Conservation (phyloP, 345 rosid genomes). For the Linum trigynum region DNA sequence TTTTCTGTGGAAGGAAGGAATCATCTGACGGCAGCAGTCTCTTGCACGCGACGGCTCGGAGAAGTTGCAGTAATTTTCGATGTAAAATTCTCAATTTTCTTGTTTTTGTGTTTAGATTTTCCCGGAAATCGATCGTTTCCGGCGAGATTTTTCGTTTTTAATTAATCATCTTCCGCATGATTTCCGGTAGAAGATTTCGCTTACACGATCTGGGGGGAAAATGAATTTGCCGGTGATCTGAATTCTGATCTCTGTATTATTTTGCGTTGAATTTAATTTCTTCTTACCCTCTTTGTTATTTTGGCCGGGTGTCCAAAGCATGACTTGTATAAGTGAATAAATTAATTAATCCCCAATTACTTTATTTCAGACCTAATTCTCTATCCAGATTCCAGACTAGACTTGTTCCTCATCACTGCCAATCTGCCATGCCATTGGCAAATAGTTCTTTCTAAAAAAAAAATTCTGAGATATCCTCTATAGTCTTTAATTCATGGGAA, state of each 20-base stretch:
- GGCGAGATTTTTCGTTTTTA: conserved; percentile 29
- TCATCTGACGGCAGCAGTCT: conserved; percentile 14
- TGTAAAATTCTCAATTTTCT: conserved; percentile 14
- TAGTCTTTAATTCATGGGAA: too few relatives aligned
- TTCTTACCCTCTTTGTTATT: too few relatives aligned
- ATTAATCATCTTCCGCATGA: conserved; percentile 5
- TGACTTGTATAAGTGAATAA: neutral
- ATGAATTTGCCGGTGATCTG: conserved; percentile 42
- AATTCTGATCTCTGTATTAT: neutral
- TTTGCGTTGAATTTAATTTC: neutral
- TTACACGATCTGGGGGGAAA: conserved; percentile 31
- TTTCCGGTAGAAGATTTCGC: conserved; percentile 55
- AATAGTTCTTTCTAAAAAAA: too few relatives aligned
- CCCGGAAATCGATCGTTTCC: conserved; percentile 25
- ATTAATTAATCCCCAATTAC: neutral
- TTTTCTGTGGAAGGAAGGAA: conserved; percentile 1
- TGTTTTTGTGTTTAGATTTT: conserved; percentile 8
- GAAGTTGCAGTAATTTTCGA: neutral
- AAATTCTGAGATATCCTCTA: too few relatives aligned
- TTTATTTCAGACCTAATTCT: neutral
- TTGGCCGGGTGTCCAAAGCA: too few relatives aligned
- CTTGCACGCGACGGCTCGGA: neutral
- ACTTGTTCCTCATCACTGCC: too few relatives aligned
- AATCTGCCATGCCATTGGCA: too few relatives aligned
- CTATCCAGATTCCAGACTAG: neutral